A percentile compares a stretch with the other conserved stretches of the same genome.
These are phyloP conservation scores for Amylostereum chailletii DNA, from an alignment of 1,284 basidiomycete genomes.

Conservation along the genomic window DNA sequence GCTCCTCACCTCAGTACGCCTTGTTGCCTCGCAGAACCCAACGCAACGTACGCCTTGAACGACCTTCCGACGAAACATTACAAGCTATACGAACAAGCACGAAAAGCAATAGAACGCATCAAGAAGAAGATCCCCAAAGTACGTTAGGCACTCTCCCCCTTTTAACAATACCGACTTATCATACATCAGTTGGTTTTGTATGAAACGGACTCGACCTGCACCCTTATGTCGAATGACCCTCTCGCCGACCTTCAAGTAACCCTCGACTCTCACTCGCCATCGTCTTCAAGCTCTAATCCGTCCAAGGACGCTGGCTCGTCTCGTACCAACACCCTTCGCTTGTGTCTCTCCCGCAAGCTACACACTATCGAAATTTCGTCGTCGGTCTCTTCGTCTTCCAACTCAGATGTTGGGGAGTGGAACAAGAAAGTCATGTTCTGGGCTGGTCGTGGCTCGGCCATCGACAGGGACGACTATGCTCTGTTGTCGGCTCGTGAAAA, in stretches of 20 bases:
- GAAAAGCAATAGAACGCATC: conserved; percentile 33
- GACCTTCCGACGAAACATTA: conserved; percentile 31
- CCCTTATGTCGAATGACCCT: conserved; percentile 47
- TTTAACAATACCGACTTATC: background rate
- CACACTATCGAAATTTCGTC: conserved; percentile 33
- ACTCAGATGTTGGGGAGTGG: conserved; percentile 25
- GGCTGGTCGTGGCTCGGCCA: conserved; percentile 13
- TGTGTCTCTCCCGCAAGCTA: conserved; percentile 32
- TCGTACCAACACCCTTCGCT: conserved; percentile 22
- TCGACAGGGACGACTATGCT: conserved; percentile 21
- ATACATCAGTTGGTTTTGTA: conserved; percentile 34
- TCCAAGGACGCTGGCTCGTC: conserved; percentile 1
- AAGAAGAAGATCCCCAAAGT: conserved; percentile 47
- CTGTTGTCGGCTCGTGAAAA: conserved; percentile 26
- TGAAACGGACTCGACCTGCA: conserved; percentile 31
- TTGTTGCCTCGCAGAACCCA: conserved; percentile 37
- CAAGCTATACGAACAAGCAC: conserved; percentile 39
- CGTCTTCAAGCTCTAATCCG: background rate
- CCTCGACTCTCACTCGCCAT: conserved; percentile 14
- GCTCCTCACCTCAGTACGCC: conserved; percentile 42
- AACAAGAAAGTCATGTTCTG: conserved; percentile 31
- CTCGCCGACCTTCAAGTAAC: conserved; percentile 40
- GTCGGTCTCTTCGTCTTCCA: conserved; percentile 5
- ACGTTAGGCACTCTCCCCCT: conserved; percentile 3
- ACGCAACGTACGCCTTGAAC: conserved; percentile 23